A percentile compares a stretch with the other conserved stretches of the same genome.
Conservation (phyloP, 2,329 filamentous ascomycete species). For the Tolypocladium paradoxum region DNA sequence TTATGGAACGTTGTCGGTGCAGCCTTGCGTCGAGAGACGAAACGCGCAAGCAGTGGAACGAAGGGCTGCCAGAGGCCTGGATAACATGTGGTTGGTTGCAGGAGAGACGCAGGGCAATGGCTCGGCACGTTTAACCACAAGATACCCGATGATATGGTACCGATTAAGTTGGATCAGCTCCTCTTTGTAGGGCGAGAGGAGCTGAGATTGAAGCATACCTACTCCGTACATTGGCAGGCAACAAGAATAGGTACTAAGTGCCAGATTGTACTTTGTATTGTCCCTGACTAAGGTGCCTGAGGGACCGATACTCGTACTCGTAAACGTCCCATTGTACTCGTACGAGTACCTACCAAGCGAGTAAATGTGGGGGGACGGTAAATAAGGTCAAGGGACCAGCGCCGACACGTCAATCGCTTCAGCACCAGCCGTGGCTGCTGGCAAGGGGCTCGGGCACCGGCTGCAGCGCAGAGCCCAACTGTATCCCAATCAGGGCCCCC, state of each 20-base stretch:
- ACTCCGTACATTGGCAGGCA: neutral
- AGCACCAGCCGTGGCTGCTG: too few species aligned
- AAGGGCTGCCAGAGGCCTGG: neutral
- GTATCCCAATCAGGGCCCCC: too few species aligned
- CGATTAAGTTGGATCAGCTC: neutral
- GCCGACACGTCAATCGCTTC: too few species aligned
- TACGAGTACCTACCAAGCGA: too few species aligned
- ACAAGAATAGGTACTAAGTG: neutral
- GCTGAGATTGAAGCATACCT: neutral
- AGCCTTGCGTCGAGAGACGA: neutral
- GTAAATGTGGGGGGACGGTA: too few species aligned
- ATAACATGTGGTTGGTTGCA: neutral
- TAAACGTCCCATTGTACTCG: too few species aligned
- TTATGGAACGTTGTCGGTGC: neutral
- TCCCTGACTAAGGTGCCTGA: neutral
- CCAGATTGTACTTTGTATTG: neutral
- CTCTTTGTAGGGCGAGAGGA: neutral
- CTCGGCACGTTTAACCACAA: neutral
- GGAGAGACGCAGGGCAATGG: neutral
- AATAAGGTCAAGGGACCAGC: too few species aligned
- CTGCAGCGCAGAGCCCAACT: too few species aligned
- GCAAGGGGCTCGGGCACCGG: too few species aligned
- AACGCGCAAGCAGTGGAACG: neutral
- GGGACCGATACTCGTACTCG: too few species aligned
- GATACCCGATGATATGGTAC: neutral